Base-by-base conservation (phyloP, 2,329 filamentous ascomycete genomes). In the Fusarium fracticaudum region DNA sequence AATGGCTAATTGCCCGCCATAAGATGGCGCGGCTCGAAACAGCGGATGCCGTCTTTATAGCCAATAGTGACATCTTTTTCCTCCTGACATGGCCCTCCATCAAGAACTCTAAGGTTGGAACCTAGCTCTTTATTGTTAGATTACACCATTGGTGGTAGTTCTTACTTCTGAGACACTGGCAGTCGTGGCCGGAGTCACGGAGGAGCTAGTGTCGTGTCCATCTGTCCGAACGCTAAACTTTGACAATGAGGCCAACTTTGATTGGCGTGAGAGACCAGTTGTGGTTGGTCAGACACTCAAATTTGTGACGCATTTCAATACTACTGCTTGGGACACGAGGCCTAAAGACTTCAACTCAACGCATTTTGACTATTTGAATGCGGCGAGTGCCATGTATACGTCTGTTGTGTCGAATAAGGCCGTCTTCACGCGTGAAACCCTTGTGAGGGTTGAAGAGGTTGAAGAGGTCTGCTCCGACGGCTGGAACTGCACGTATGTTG, bases 171-270 rank as follows among this genome's bases (percentile, higher is more conserved):
- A 59, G 6, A 44, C 65, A 3, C 29, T 63, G 1, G 55, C 31
- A 6, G 33, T 64, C 11, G 9, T 47, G 1, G 20, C 4, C 5
- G 29, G 22, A 33, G 3, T 11, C 4, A 35, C 4, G 18, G 33
- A 15, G 6, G 31, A 35, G 2, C 24, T 26, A 8, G 33, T 17
- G 5, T 45, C 17, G 0, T 69, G 48, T 15, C 58, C 33, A 5
- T 60, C 26, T 12, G 38, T 69, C 6, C 43, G 60, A 14, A 74
- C 60, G 20, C 35, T 69, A 6, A 74, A 61, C n/a, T 72, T 69
- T 20, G 17, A 14, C 2, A 47, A 66, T 18, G 41, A 72, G 24
- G 20, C 18, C 55, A 8, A 31, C 13, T 31, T 6, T 17, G 22
- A 26, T 10, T 63, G 48, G 57, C 44, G 51, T 10, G 4, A 20